A percentile compares a stretch with the other conserved stretches of the same genome.
Evolutionary conservation across 495 filamentous ascomycete species (phyloP).

Genomic region (Chaetomidium leptoderma): DNA sequence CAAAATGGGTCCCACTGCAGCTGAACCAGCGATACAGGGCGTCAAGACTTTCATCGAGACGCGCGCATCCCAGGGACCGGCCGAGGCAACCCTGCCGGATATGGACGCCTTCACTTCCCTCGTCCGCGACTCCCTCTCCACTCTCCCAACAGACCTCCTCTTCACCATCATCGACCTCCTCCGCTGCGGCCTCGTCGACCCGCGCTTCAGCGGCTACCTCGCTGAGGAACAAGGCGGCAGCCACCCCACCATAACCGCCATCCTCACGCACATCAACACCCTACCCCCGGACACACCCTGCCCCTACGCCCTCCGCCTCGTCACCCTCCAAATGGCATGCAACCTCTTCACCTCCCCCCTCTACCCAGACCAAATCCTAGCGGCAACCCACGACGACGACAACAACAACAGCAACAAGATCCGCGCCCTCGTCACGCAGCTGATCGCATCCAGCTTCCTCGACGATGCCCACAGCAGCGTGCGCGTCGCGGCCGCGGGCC

Average conservation of each 20-base stretch:
- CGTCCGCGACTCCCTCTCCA: constrained; percentile 46
- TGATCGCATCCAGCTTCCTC: constrained; percentile 53
- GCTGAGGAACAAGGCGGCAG: constrained; percentile 70
- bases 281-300: constrained; percentile 31
- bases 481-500: constrained; percentile 71
- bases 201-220: constrained; percentile 80
- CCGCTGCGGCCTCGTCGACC: constrained; percentile 70
- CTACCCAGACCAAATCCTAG: constrained; percentile 49
- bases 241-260: constrained; percentile 57
- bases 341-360: constrained; percentile 62
- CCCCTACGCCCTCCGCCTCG: constrained; percentile 79
- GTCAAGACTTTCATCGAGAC: constrained; percentile 63
- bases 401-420: too few relatives aligned
- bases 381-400: constrained; percentile 26
- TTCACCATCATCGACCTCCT: constrained; percentile 84
- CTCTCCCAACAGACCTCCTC: constrained; percentile 52
- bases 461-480: constrained; percentile 50
- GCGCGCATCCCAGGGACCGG: constrained; percentile 49
- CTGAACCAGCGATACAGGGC: constrained; percentile 50
- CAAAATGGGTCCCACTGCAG: constrained; percentile 59
- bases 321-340: constrained; percentile 60
- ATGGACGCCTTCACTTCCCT: constrained; percentile 53
- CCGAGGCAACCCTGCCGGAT: constrained; percentile 58
- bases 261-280: constrained; percentile 56
- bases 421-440: constrained; percentile 37